Evolutionary conservation across 129 eudicot species (phyloP).

Genomic region (Daucus carota): DNA sequence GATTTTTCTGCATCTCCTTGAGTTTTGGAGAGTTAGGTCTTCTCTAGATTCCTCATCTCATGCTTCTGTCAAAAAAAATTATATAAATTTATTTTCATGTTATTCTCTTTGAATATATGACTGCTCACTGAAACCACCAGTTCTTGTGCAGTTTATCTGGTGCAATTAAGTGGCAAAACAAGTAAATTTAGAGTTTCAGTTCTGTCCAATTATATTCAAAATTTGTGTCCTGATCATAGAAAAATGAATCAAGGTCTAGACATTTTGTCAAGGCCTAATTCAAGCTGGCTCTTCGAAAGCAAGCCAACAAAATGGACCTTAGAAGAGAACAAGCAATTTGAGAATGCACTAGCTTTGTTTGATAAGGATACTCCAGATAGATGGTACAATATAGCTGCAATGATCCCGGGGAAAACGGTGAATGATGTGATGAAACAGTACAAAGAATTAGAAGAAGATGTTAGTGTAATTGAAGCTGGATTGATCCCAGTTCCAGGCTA

Average conservation of each 20-base stretch:
- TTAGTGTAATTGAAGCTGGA: conserved; percentile 84
- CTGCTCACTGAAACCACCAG: conserved; percentile 8
- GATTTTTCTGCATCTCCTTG: conserved; percentile 23
- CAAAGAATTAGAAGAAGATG: conserved; percentile 59
- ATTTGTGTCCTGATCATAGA: conserved; percentile 1
- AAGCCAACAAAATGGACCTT: conserved; percentile 56
- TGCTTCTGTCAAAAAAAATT: conserved; percentile 16
- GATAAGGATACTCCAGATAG: conserved; percentile 70
- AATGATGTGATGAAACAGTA: conserved; percentile 71
- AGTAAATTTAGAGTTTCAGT: neutral
- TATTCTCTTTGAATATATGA: conserved; percentile 18
- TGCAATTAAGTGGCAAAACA: neutral
- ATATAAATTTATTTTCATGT: neutral
- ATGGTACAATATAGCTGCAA: conserved; percentile 72
- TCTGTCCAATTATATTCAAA: neutral
- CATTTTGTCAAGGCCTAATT: neutral
- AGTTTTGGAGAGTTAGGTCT: conserved; percentile 39
- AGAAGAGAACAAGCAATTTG: conserved; percentile 76
- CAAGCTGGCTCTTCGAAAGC: conserved; percentile 44
- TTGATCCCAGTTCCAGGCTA: conserved; percentile 48
- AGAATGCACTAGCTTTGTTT: conserved; percentile 37
- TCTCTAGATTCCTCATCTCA: conserved; percentile 41
- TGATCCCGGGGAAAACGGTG: conserved; percentile 71
- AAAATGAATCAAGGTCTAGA: conserved; percentile 34
- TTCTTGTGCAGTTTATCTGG: conserved; percentile 7